phyloP scores from a whole-genome alignment of 805 yeast species.

The Candida caryicola region DNA sequence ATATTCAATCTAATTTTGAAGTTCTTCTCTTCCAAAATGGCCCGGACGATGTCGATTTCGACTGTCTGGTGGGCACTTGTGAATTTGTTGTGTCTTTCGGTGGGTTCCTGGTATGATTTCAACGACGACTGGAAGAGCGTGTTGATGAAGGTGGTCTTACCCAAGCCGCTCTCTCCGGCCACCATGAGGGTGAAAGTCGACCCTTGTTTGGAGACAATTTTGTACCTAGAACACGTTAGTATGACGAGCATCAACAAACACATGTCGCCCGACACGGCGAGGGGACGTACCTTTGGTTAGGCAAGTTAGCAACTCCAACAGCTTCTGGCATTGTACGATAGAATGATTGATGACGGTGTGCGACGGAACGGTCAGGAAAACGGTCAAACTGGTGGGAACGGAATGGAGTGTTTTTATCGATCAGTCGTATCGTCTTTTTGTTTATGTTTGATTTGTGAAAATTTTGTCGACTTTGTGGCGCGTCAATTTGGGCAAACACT shows the following conservation, averaged over 20 bases:
- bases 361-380: background rate
- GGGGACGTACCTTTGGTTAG: constrained; percentile 61
- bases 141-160: constrained; percentile 88
- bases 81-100: constrained; percentile 57
- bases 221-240: constrained; percentile 46
- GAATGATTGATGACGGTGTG: background rate
- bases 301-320: constrained; percentile 69
- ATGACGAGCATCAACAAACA: too few species aligned
- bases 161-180: constrained; percentile 89
- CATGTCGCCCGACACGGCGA: background rate
- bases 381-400: background rate
- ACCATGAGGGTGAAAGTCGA: constrained; percentile 79
- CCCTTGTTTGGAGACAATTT: constrained; percentile 71
- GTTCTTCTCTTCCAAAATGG: constrained; percentile 81
- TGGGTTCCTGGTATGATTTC: constrained; percentile 55
- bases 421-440: background rate
- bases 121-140: constrained; percentile 76
- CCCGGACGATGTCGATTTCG: constrained; percentile 74
- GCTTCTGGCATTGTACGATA: constrained; percentile 45
- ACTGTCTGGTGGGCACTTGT: constrained; percentile 60
- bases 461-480: background rate
- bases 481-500: too few species aligned
- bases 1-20: constrained; percentile 74
- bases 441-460: background rate
- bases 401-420: background rate